A percentile compares a stretch with the other conserved stretches of the same genome.
phyloP scores from a whole-genome alignment of 108 stramenopile genomes.

The Parietichytrium sp. region DNA sequence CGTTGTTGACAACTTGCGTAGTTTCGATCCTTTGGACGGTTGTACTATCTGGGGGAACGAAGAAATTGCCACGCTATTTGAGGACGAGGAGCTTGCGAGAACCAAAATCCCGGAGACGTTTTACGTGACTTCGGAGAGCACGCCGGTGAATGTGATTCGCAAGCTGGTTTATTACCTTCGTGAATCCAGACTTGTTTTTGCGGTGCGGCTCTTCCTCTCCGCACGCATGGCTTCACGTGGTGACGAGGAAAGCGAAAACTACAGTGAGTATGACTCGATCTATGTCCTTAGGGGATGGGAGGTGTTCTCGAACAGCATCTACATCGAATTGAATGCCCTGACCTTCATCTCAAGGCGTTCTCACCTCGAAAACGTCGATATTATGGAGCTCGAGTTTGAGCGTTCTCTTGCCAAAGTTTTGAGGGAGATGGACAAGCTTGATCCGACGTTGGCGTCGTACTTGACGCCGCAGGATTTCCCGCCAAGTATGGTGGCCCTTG shows the following conservation, averaged over 20 bases:
- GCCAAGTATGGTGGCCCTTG: slow-evolving; percentile 1
- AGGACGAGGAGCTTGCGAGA: background rate
- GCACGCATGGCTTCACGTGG: slow-evolving; percentile 36
- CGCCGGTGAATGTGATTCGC: background rate
- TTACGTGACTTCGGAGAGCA: slow-evolving; percentile 9
- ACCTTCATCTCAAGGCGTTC: background rate
- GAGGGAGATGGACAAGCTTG: background rate
- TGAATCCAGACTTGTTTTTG: background rate
- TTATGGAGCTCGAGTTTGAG: background rate
- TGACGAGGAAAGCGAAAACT: background rate
- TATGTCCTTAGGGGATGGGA: background rate
- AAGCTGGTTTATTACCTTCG: background rate
- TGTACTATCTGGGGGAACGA: background rate
- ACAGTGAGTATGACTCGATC: background rate
- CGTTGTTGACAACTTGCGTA: background rate
- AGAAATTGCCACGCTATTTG: background rate
- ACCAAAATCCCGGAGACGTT: background rate
- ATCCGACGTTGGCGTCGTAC: background rate
- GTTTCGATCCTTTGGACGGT: background rate
- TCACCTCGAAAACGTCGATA: background rate
- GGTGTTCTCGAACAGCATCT: background rate
- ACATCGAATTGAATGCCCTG: slow-evolving; percentile 7
- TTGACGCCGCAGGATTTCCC: background rate
- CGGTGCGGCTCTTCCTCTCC: background rate
- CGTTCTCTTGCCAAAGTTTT: background rate